Evolutionary conservation across 768 basidiomycete species (phyloP).

Genomic region (Hortiboletus campestris): DNA sequence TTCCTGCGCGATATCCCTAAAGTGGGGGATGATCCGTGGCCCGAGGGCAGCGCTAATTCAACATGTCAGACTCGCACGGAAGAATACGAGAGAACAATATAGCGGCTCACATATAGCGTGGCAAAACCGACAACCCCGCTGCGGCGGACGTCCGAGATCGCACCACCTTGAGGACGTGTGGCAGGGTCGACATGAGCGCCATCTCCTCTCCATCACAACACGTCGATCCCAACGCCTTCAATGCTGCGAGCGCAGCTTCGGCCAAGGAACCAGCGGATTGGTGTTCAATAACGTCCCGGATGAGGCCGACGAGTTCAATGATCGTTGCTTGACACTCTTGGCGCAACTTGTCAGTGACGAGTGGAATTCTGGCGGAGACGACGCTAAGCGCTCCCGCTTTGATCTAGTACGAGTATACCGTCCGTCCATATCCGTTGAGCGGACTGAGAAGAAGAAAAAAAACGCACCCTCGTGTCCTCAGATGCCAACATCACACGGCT

Average conservation of each 20-base stretch:
- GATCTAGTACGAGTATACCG: conserved; percentile 40
- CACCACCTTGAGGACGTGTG: conserved; percentile 51
- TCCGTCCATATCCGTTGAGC: neutral
- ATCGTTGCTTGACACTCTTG: conserved; percentile 48
- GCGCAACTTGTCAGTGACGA: conserved; percentile 57
- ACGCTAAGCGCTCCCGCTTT: conserved; percentile 69
- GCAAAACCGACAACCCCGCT: conserved; percentile 52
- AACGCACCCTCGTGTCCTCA: conserved; percentile 49
- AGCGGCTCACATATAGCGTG: conserved; percentile 56
- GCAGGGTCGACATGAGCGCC: conserved; percentile 56
- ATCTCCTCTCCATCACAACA: conserved; percentile 65
- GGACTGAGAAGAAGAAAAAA: neutral
- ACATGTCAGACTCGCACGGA: conserved; percentile 2
- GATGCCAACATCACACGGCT: conserved; percentile 55
- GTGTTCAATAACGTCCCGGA: conserved; percentile 47
- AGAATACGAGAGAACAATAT: neutral
- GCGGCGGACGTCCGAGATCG: conserved; percentile 37
- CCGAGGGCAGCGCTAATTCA: conserved; percentile 65
- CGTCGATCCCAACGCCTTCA: conserved; percentile 59
- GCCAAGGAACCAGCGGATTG: conserved; percentile 41
- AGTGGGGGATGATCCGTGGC: conserved; percentile 84
- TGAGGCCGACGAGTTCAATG: conserved; percentile 48
- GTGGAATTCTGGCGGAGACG: conserved; percentile 61
- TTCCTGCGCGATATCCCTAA: conserved; percentile 66
- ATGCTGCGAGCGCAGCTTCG: conserved; percentile 52